Evolutionary conservation across 345 rosid genomes (phyloP).

Genomic region (Kernera saxatilis): DNA sequence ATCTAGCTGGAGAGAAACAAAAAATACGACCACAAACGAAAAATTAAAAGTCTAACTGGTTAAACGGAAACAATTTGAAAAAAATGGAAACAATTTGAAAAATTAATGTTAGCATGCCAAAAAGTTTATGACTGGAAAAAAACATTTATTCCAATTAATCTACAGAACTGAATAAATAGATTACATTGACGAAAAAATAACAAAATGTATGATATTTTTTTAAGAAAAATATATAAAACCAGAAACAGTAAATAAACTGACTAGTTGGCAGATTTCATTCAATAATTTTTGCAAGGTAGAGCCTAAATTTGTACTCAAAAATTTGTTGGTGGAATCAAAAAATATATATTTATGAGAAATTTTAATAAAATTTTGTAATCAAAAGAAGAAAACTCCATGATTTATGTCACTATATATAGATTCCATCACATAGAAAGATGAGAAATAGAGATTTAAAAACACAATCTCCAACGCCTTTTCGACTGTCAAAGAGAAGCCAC

Average conservation of each 20-base stretch:
- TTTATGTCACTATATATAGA: conserved; percentile 22
- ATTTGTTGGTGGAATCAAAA: background rate
- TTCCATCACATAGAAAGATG: conserved; percentile 15
- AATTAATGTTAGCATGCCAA: background rate
- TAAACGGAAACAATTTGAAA: background rate
- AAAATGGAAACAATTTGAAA: background rate
- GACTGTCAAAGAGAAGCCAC: conserved; percentile 34
- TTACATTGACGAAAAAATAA: background rate
- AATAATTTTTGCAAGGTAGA: background rate
- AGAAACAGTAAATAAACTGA: background rate
- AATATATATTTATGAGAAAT: background rate
- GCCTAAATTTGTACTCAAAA: background rate
- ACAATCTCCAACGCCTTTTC: conserved; percentile 41
- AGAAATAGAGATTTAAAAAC: conserved; percentile 21
- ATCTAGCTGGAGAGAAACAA: background rate
- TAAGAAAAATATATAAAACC: background rate
- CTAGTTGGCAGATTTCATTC: background rate
- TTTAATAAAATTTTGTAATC: background rate
- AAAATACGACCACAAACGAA: background rate
- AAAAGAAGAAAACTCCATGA: conserved; percentile 16
- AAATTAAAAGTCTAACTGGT: background rate
- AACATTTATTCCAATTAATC: background rate
- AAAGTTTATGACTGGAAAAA: background rate
- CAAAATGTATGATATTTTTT: background rate
- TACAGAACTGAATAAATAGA: background rate